Conservation (phyloP, 306 rosid species). For the Crotalaria pallida region DNA sequence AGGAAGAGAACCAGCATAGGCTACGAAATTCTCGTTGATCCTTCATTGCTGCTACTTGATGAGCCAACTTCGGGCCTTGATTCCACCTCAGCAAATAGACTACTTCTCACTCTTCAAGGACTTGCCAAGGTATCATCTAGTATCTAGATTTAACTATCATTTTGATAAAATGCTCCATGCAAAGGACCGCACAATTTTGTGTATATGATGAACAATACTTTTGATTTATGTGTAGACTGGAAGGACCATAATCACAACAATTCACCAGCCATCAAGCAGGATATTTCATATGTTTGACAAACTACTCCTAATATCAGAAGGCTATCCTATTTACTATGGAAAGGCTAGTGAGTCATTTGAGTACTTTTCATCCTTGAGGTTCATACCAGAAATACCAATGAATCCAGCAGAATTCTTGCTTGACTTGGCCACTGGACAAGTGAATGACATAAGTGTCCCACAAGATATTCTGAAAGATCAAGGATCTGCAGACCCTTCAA, state of each 20-base stretch:
- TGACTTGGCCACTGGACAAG: constrained; percentile 91
- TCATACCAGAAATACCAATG: constrained; percentile 78
- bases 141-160: background rate
- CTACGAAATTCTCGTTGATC: constrained; percentile 92
- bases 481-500: constrained; percentile 44
- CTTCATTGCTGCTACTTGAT: constrained; percentile 81
- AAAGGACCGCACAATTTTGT: background rate
- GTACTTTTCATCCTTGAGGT: constrained; percentile 71
- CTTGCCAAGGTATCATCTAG: constrained; percentile 64
- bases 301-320: constrained; percentile 84
- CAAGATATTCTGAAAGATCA: constrained; percentile 43
- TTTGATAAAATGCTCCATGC: background rate
- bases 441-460: constrained; percentile 64
- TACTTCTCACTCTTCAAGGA: constrained; percentile 73
- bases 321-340: constrained; percentile 78
- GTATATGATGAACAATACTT: constrained; percentile 7
- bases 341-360: constrained; percentile 64
- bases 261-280: constrained; percentile 96
- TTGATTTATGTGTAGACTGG: constrained; percentile 52
- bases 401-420: constrained; percentile 92
- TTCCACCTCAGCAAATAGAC: constrained; percentile 79
- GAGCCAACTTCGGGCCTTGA: constrained; percentile 98
- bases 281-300: constrained; percentile 92
- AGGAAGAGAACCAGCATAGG: constrained; percentile 91
- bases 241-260: constrained; percentile 90